phyloP scores from a whole-genome alignment of 352 stramenopile species.

The Pythium chondricola region DNA sequence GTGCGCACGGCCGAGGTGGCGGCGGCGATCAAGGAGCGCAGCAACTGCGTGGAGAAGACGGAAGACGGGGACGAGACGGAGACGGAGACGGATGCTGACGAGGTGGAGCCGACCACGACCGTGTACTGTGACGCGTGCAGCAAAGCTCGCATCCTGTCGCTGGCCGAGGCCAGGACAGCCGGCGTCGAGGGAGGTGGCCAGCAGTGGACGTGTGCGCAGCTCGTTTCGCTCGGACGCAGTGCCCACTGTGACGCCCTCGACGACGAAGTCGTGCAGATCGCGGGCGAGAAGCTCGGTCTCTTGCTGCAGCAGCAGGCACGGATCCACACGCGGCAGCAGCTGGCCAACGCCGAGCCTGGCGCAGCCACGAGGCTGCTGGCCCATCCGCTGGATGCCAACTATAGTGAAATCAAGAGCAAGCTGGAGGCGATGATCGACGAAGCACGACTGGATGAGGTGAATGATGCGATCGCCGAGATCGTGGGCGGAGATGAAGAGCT shows the following conservation, averaged over 20 bases:
- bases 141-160: constrained; percentile 69
- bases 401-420: constrained; percentile 29
- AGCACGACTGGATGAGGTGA: constrained; percentile 71
- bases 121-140: constrained; percentile 78
- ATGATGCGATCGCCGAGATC: constrained; percentile 73
- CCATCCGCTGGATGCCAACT: constrained; percentile 27
- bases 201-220: constrained; percentile 49
- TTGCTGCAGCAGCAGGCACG: constrained; percentile 32
- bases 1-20: constrained; percentile 35
- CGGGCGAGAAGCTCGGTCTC: constrained; percentile 32
- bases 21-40: constrained; percentile 25
- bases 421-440: constrained; percentile 60
- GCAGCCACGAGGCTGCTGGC: constrained; percentile 4
- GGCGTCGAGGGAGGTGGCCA: constrained; percentile 18
- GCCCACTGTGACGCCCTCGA: constrained; percentile 48
- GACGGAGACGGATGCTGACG: constrained; percentile 26
- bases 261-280: constrained; percentile 69
- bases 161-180: constrained; percentile 26
- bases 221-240: constrained; percentile 27
- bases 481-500: constrained; percentile 35
- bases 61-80: constrained; percentile 4
- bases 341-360: constrained; percentile 34
- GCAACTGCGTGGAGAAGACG: constrained; percentile 1
- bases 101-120: constrained; percentile 58
- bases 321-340: constrained; percentile 46